These are phyloP conservation scores for Aquilaria agallochum DNA, from an alignment of 441 rosid species.

Conservation along the genomic window DNA sequence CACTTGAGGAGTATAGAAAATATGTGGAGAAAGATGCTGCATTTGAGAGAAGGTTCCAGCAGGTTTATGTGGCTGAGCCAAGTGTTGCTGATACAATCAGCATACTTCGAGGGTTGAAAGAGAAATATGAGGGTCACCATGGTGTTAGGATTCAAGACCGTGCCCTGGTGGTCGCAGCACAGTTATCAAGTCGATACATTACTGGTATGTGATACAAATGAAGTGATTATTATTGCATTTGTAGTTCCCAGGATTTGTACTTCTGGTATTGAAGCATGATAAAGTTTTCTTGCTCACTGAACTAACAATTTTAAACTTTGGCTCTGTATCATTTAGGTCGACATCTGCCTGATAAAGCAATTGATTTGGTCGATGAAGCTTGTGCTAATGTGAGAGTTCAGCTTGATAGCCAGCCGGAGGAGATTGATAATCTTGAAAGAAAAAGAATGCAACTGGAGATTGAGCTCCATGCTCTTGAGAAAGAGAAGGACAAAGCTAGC, in stretches of 20 bases:
- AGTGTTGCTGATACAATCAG: constrained; percentile 77
- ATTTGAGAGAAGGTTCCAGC: constrained; percentile 91
- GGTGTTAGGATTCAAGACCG: constrained; percentile 87
- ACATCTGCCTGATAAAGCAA: constrained; percentile 93
- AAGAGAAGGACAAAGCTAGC: constrained; percentile 93
- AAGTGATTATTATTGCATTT: neutral
- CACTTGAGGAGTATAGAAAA: constrained; percentile 84
- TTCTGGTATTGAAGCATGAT: neutral
- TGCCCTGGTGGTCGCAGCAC: constrained; percentile 83
- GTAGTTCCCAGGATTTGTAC: neutral
- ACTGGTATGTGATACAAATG: constrained; percentile 43
- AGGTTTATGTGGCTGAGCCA: constrained; percentile 97
- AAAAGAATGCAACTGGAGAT: constrained; percentile 85
- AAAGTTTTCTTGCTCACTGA: too few species aligned
- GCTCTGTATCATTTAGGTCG: constrained; percentile 42
- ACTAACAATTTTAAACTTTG: too few species aligned
- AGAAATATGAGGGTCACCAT: constrained; percentile 93
- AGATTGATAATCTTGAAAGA: constrained; percentile 86
- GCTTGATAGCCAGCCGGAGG: constrained; percentile 95
- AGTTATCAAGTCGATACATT: constrained; percentile 77
- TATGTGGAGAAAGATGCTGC: constrained; percentile 98
- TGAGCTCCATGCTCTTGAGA: constrained; percentile 88
- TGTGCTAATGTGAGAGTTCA: constrained; percentile 94
- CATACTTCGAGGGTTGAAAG: constrained; percentile 91
- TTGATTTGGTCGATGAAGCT: constrained; percentile 96